These are phyloP conservation scores for Blumeria hordei DNA, from an alignment of 2,329 filamentous ascomycete species.

Conservation along the genomic window DNA sequence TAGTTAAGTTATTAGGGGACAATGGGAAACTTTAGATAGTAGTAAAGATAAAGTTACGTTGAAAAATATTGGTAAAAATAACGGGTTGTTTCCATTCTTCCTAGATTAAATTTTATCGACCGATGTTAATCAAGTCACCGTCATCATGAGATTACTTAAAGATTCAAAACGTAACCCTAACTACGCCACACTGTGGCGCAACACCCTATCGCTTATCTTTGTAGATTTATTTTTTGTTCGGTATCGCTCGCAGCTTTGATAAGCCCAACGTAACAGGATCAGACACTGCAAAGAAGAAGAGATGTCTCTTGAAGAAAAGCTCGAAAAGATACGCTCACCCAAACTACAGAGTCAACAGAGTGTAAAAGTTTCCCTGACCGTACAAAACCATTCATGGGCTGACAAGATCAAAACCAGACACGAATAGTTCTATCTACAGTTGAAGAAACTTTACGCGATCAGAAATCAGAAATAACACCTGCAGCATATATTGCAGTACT, in stretches of 20 bases:
- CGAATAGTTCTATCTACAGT: slow-evolving; percentile 73
- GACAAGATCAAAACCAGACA: slow-evolving; percentile 26
- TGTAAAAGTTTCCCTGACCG: neutral
- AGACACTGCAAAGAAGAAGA: slow-evolving; percentile 6
- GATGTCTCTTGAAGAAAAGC: slow-evolving; percentile 60
- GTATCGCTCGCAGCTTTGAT: neutral
- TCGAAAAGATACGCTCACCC: slow-evolving; percentile 91
- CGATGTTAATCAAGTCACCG: too few relatives aligned
- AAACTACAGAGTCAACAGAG: slow-evolving; percentile 84
- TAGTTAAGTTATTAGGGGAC: too few relatives aligned
- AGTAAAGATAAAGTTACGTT: too few relatives aligned
- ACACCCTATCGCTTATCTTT: slow-evolving; percentile 3
- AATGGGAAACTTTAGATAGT: too few relatives aligned
- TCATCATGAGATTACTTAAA: too few relatives aligned
- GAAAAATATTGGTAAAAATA: too few relatives aligned
- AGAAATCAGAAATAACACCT: slow-evolving; percentile 59
- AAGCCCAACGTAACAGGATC: too few relatives aligned
- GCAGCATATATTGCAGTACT: slow-evolving; percentile 95
- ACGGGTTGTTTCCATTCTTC: too few relatives aligned
- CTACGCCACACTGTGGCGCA: slow-evolving; percentile 7
- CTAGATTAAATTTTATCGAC: too few relatives aligned
- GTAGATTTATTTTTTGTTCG: slow-evolving; percentile 4
- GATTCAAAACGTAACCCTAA: too few relatives aligned
- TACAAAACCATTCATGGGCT: neutral
- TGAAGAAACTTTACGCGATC: slow-evolving; percentile 75